phyloP scores from a whole-genome alignment of 192 early-diverging fungal genomes.

The Rhizoclosmatium sp. region DNA sequence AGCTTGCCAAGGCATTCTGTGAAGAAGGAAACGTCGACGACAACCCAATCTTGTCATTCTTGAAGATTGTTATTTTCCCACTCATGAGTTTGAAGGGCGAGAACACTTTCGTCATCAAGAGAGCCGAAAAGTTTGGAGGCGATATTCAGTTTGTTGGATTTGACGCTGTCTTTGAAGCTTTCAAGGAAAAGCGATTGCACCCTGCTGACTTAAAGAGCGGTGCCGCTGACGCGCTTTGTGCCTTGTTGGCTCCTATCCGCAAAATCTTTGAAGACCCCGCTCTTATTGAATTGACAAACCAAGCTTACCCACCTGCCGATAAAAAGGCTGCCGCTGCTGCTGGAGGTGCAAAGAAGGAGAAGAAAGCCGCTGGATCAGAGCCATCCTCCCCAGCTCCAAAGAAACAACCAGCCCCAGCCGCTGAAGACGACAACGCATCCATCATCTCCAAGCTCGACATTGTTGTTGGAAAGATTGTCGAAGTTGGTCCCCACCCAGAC shows the following conservation, averaged over 20 bases:
- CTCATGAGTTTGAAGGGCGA: conserved; percentile 65
- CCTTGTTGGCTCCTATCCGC: conserved; percentile 87
- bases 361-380: not conserved
- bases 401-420: not conserved
- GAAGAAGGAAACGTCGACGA: conserved; percentile 92
- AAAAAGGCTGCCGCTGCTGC: conserved; percentile 34
- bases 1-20: conserved; percentile 96
- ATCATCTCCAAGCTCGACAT: conserved; percentile 86
- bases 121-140: conserved; percentile 94
- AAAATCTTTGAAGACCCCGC: conserved; percentile 75
- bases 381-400: not conserved
- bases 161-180: conserved; percentile 83
- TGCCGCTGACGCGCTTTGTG: conserved; percentile 83
- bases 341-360: conserved; percentile 1
- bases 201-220: conserved; percentile 95
- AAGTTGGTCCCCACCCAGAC: conserved; percentile 87
- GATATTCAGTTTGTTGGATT: conserved; percentile 76
- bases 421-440: conserved; percentile 41
- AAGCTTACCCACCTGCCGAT: conserved; percentile 81
- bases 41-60: conserved; percentile 92
- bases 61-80: conserved; percentile 92
- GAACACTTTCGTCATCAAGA: conserved; percentile 62
- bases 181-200: conserved; percentile 85
- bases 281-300: conserved; percentile 72
- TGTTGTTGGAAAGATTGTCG: conserved; percentile 87